Conservation (phyloP, 805 yeast species). For the Candida sakaeoensis region DNA sequence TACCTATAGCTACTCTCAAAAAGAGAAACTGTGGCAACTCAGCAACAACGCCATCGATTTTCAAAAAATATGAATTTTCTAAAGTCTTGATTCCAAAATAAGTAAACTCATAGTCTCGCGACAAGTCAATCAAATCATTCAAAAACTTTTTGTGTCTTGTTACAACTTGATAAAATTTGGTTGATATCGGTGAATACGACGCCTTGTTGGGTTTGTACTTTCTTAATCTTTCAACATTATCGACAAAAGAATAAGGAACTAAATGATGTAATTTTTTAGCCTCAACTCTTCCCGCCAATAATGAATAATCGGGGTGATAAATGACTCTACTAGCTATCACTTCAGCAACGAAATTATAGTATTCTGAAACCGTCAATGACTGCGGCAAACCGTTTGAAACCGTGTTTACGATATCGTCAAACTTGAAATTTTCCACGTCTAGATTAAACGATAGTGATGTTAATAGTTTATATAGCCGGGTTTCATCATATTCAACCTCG, state of each 20-base stretch:
- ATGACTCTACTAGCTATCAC: constrained; percentile 30
- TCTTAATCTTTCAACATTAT: constrained; percentile 18
- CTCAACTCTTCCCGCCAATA: constrained; percentile 36
- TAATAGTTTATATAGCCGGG: constrained; percentile 11
- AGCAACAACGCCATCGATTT: constrained; percentile 51
- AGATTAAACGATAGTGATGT: constrained; percentile 13
- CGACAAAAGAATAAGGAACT: constrained; percentile 20
- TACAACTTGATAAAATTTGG: constrained; percentile 61
- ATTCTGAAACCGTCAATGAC: constrained; percentile 14
- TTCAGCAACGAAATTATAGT: constrained; percentile 30
- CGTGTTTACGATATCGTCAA: constrained; percentile 16
- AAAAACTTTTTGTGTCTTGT: constrained; percentile 60
- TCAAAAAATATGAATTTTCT: constrained; percentile 77
- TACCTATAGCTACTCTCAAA: constrained; percentile 89
- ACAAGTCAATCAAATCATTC: constrained; percentile 69
- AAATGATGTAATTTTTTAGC: constrained; percentile 24
- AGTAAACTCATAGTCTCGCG: constrained; percentile 73
- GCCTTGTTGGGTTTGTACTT: constrained; percentile 11
- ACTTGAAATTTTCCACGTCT: constrained; percentile 12
- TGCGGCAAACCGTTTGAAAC: constrained; percentile 19
- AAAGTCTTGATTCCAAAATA: constrained; percentile 93
- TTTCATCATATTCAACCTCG: background rate
- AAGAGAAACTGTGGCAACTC: constrained; percentile 92
- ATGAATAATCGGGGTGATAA: constrained; percentile 32
- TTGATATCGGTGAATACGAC: constrained; percentile 59